Conservation (phyloP, 805 yeast species). For the Tetrapisispora phaffii region DNA sequence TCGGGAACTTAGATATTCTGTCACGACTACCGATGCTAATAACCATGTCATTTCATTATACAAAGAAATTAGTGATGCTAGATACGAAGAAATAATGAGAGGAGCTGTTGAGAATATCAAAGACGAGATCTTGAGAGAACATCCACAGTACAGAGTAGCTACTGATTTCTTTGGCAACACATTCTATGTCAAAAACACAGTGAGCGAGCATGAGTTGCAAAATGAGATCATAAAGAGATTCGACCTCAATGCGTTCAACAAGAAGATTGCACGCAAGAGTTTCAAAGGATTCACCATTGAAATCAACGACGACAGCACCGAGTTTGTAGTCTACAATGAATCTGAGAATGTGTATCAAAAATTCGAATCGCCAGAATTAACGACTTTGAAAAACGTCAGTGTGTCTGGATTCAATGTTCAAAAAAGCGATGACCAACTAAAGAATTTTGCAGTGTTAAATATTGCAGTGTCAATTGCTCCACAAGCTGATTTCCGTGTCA, state of each 20-base stretch:
- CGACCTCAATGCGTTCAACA: slow-evolving; percentile 7
- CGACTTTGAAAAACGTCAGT: slow-evolving; percentile 16
- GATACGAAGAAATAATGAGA: slow-evolving; percentile 9
- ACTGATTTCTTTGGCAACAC: slow-evolving; percentile 24
- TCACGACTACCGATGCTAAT: background rate
- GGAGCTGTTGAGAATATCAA: slow-evolving; percentile 3
- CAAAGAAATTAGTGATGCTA: background rate
- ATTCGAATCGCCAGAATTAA: slow-evolving; percentile 12
- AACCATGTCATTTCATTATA: slow-evolving; percentile 1
- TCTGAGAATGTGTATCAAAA: slow-evolving; percentile 14
- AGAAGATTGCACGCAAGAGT: background rate
- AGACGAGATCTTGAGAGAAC: background rate
- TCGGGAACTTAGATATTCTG: background rate
- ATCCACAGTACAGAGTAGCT: slow-evolving; percentile 16
- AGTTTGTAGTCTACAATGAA: slow-evolving; percentile 13
- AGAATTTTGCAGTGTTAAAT: slow-evolving; percentile 12
- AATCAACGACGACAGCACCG: slow-evolving; percentile 16
- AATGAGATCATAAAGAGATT: slow-evolving; percentile 12
- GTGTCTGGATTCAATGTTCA: slow-evolving; percentile 16
- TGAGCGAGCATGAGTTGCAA: slow-evolving; percentile 16
- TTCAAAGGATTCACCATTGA: slow-evolving; percentile 21
- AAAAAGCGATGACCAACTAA: slow-evolving; percentile 2
- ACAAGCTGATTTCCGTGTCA: background rate
- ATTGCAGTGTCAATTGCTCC: slow-evolving; percentile 5
- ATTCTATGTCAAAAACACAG: slow-evolving; percentile 21